These are phyloP conservation scores for Basipetospora sp. DNA, from an alignment of 2,329 filamentous ascomycete genomes.

Conservation along the genomic window DNA sequence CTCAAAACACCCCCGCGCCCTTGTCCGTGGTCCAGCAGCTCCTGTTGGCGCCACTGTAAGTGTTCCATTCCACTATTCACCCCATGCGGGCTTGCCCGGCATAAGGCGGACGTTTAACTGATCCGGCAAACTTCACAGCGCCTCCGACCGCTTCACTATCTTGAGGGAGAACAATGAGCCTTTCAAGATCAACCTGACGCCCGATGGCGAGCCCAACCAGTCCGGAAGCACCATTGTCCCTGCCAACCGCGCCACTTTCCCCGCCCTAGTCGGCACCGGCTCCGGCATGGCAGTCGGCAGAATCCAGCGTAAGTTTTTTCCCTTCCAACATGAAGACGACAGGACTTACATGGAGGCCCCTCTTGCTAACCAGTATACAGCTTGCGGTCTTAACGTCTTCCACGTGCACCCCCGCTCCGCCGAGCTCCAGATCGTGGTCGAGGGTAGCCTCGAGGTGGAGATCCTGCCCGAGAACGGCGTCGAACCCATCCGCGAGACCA, in stretches of 20 bases:
- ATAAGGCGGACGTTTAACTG: not conserved
- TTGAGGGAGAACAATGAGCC: constrained; percentile 22
- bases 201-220: constrained; percentile 30
- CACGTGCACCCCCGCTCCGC: constrained; percentile 39
- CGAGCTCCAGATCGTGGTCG: constrained; percentile 37
- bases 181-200: constrained; percentile 31
- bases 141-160: constrained; percentile 24
- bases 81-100: not conserved
- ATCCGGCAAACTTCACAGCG: constrained; percentile 12
- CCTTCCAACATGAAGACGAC: too few relatives aligned
- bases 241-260: constrained; percentile 40
- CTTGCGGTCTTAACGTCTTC: constrained; percentile 42
- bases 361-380: constrained; percentile 14
- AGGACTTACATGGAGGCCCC: too few relatives aligned
- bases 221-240: constrained; percentile 25
- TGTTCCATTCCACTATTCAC: not conserved
- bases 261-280: constrained; percentile 34
- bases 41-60: constrained; percentile 10
- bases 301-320: constrained; percentile 24
- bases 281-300: constrained; percentile 36
- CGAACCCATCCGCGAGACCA: constrained; percentile 27
- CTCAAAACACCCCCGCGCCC: constrained; percentile 11
- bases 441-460: constrained; percentile 33
- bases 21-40: constrained; percentile 16
- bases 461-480: constrained; percentile 40